Conservation (phyloP, 1,284 basidiomycete genomes). For the Boletus sp. region DNA sequence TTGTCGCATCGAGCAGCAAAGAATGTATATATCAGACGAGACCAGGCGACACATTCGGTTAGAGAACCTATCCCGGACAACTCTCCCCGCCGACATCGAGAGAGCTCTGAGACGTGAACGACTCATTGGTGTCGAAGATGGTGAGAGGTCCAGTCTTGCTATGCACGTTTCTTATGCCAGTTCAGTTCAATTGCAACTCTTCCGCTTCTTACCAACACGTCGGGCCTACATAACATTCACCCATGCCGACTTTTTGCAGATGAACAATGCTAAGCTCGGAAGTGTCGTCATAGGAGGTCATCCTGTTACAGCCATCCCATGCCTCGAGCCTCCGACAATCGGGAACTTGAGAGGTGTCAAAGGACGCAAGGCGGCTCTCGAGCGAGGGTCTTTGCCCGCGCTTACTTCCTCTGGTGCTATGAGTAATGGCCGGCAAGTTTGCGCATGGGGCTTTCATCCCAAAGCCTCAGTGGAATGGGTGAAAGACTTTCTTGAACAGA, state of each 20-base stretch:
- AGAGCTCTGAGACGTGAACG: conserved; percentile 45
- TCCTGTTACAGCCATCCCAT: conserved; percentile 16
- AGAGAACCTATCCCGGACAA: conserved; percentile 46
- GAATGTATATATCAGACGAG: conserved; percentile 16
- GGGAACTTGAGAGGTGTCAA: conserved; percentile 39
- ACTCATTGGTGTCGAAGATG: conserved; percentile 50
- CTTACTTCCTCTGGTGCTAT: conserved; percentile 51
- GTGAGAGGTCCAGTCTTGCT: conserved; percentile 34
- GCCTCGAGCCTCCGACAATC: conserved; percentile 20
- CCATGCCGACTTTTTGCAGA: conserved; percentile 40
- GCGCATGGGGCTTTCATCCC: conserved; percentile 59
- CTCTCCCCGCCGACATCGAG: conserved; percentile 53
- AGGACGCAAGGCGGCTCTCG: conserved; percentile 40
- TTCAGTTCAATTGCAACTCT: conserved; percentile 59
- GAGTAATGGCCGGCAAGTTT: conserved; percentile 49
- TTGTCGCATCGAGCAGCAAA: conserved; percentile 6
- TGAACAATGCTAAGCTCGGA: conserved; percentile 42
- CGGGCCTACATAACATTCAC: conserved; percentile 52
- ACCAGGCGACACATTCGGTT: conserved; percentile 42
- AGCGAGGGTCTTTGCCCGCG: conserved; percentile 35
- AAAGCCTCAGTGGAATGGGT: conserved; percentile 38
- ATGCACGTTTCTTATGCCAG: conserved; percentile 9
- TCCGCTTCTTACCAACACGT: conserved; percentile 54
- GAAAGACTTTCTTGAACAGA: conserved; percentile 41
- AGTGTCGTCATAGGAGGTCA: conserved; percentile 43